phyloP scores from a whole-genome alignment of 164 flowering plant species.

The Aristolochia californica region DNA sequence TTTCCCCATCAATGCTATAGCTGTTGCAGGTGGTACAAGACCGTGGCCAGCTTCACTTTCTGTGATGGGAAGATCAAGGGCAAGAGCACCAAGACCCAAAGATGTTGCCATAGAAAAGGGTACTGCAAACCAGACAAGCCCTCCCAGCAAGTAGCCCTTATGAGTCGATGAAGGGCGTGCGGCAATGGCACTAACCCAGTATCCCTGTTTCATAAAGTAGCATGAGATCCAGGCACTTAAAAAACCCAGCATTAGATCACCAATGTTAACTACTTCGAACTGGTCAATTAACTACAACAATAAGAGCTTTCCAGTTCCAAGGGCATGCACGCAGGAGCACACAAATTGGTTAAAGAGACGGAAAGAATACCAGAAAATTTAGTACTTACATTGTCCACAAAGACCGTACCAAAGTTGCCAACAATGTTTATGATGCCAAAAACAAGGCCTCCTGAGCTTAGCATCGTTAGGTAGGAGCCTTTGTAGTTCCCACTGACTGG shows the following conservation, averaged over 20 bases:
- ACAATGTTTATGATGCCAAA: slow-evolving; percentile 89
- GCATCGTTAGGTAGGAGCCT: slow-evolving; percentile 81
- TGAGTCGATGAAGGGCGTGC: slow-evolving; percentile 95
- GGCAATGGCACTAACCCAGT: slow-evolving; percentile 96
- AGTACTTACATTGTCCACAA: slow-evolving; percentile 78
- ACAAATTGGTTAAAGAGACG: no score
- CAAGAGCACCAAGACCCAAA: slow-evolving; percentile 73
- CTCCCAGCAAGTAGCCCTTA: slow-evolving; percentile 87
- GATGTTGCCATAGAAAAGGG: slow-evolving; percentile 88
- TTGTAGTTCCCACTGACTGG: slow-evolving; percentile 70
- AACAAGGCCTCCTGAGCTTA: slow-evolving; percentile 87
- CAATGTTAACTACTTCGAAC: no score
- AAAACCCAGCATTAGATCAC: no score
- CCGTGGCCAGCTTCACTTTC: slow-evolving; percentile 70
- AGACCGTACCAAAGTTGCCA: slow-evolving; percentile 95
- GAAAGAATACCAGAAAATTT: background rate
- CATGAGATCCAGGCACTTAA: no score
- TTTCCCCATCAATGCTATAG: slow-evolving; percentile 92
- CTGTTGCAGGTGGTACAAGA: slow-evolving; percentile 92
- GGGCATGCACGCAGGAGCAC: no score
- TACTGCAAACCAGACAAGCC: slow-evolving; percentile 95
- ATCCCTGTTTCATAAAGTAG: slow-evolving; percentile 40
- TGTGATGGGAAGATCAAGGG: slow-evolving; percentile 82
- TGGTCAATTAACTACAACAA: no score
- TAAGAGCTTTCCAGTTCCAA: no score